A percentile compares a stretch with the other conserved stretches of the same genome.
These are phyloP conservation scores for Xylaria venustula DNA, from an alignment of 495 filamentous ascomycete species.

Conservation along the genomic window DNA sequence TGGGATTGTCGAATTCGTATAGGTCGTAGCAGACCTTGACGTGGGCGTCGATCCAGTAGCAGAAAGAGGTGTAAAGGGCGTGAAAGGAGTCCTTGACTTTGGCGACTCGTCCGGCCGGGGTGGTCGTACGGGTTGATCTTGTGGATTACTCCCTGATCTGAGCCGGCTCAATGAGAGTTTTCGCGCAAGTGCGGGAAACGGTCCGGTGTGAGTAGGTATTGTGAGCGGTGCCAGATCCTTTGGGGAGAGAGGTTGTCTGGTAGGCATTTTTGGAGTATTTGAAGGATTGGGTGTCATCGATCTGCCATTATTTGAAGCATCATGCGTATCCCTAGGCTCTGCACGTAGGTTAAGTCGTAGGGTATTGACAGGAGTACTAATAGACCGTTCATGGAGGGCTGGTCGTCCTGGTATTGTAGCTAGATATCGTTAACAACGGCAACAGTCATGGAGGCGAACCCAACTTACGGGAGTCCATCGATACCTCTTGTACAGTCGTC, in stretches of 20 bases:
- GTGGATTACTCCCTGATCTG: constrained; percentile 37
- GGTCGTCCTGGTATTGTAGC: constrained; percentile 73
- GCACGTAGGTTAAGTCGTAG: constrained; percentile 47
- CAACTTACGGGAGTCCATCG: constrained; percentile 73
- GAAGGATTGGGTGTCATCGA: constrained; percentile 12
- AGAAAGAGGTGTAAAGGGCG: constrained; percentile 43
- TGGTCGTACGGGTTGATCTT: constrained; percentile 32
- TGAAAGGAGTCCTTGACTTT: constrained; percentile 41
- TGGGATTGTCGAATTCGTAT: constrained; percentile 37
- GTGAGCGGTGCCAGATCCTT: constrained; percentile 51
- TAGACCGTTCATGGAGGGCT: constrained; percentile 64
- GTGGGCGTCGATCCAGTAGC: constrained; percentile 40
- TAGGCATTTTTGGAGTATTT: constrained; percentile 21
- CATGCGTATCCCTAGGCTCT: constrained; percentile 32
- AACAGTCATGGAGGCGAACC: not conserved
- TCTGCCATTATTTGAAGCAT: constrained; percentile 12
- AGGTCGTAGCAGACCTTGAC: constrained; percentile 35
- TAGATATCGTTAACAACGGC: constrained; percentile 37
- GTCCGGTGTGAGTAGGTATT: constrained; percentile 44
- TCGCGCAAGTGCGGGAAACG: constrained; percentile 34
- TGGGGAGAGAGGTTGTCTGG: constrained; percentile 46
- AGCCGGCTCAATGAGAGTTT: constrained; percentile 40
- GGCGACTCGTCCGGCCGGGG: constrained; percentile 46
- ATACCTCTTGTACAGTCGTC: constrained; percentile 64
- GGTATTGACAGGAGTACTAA: constrained; percentile 57